Evolutionary conservation across 306 rosid genomes (phyloP).

Genomic region (Trichosanthes truncata): DNA sequence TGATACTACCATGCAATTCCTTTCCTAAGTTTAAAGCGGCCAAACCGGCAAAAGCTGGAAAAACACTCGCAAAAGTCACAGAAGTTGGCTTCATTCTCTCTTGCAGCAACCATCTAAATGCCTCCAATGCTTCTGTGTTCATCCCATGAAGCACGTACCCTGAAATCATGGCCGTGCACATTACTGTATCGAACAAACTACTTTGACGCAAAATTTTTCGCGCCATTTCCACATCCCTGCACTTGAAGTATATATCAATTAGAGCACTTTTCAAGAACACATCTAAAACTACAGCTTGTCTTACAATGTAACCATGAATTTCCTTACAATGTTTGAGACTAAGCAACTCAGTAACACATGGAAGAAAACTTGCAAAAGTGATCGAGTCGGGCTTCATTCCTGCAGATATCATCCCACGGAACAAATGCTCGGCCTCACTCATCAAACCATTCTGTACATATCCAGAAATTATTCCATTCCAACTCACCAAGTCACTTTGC

Average conservation of each 20-base stretch:
- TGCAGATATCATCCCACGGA: constrained; percentile 42
- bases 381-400: constrained; percentile 49
- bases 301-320: constrained; percentile 52
- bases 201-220: constrained; percentile 36
- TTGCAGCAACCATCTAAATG: constrained; percentile 47
- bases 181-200: constrained; percentile 37
- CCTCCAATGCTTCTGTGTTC: constrained; percentile 43
- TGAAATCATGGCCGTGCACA: constrained; percentile 70
- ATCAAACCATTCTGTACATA: constrained; percentile 58
- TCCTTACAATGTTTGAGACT: constrained; percentile 47
- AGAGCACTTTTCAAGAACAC: constrained; percentile 59
- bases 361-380: constrained; percentile 69
- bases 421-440: constrained; percentile 37
- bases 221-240: constrained; percentile 46
- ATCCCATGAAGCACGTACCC: constrained; percentile 55
- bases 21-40: constrained; percentile 54
- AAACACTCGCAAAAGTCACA: constrained; percentile 52
- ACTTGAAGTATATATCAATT: constrained; percentile 50
- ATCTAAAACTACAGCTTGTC: constrained; percentile 45
- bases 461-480: constrained; percentile 71
- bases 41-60: constrained; percentile 66
- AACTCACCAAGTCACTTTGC: constrained; percentile 46
- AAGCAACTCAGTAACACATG: constrained; percentile 38
- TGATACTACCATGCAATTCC: constrained; percentile 58
- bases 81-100: constrained; percentile 54